phyloP scores from a whole-genome alignment of 2,329 filamentous ascomycete species.

The Neofusicoccum parvum region DNA sequence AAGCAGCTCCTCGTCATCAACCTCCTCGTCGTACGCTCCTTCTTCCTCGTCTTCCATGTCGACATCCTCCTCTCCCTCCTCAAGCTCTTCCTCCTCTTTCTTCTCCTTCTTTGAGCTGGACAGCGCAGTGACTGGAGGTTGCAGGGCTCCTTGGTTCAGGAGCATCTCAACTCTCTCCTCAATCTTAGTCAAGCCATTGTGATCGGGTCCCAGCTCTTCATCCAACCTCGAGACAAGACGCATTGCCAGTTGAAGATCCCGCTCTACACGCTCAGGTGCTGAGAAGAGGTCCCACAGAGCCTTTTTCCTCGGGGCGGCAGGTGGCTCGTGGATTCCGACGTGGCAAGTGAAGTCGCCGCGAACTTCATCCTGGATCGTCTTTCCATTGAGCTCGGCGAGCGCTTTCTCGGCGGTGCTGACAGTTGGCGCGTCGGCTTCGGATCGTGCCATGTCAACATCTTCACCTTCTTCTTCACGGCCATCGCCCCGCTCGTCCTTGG shows the following conservation, averaged over 20 bases:
- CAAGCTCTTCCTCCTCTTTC: conserved; percentile 65
- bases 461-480: conserved; percentile 68
- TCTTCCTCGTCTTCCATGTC: conserved; percentile 64
- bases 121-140: conserved; percentile 61
- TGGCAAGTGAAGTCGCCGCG: conserved; percentile 97
- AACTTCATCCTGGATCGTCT: conserved; percentile 92
- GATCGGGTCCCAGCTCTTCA: conserved; percentile 74
- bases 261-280: conserved; percentile 87
- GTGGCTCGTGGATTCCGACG: conserved; percentile 92
- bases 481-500: conserved; percentile 71
- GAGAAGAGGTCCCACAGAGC: conserved; percentile 97
- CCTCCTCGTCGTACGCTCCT: conserved; percentile 71
- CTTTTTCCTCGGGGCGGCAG: conserved; percentile 84
- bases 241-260: conserved; percentile 81
- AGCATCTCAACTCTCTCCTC: conserved; percentile 86
- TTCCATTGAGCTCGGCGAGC: conserved; percentile 92
- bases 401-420: conserved; percentile 75
- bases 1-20: conserved; percentile 85
- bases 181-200: conserved; percentile 77
- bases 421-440: conserved; percentile 33
- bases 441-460: conserved; percentile 39
- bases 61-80: conserved; percentile 68
- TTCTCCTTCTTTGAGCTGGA: conserved; percentile 62
- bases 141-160: conserved; percentile 73
- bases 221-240: conserved; percentile 85